These are phyloP conservation scores for Clonostachys rhizophaga DNA, from an alignment of 2,329 filamentous ascomycete species.

Conservation along the genomic window DNA sequence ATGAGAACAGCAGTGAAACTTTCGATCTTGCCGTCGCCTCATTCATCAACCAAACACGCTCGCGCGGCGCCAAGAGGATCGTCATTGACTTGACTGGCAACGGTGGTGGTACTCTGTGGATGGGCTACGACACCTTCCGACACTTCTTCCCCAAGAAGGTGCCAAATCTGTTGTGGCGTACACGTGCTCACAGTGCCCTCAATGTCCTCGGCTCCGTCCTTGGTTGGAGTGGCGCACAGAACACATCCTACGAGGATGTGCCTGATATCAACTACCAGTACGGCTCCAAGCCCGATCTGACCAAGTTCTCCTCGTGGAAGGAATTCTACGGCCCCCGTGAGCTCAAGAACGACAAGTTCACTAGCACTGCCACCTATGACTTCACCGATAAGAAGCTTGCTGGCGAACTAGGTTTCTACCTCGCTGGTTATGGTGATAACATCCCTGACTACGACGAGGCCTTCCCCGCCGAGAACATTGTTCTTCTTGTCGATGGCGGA, in stretches of 20 bases:
- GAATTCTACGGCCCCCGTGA: neutral
- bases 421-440: constrained; percentile 35
- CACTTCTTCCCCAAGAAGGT: neutral
- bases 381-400: constrained; percentile 23
- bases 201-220: too few relatives aligned
- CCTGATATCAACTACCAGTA: too few relatives aligned
- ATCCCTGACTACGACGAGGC: neutral
- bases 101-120: neutral
- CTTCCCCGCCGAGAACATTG: constrained; percentile 32
- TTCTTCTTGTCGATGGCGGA: constrained; percentile 46
- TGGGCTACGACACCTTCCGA: neutral
- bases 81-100: neutral
- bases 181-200: too few relatives aligned
- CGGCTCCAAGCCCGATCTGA: too few relatives aligned
- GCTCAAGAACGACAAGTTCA: neutral
- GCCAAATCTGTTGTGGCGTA: too few relatives aligned
- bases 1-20: neutral
- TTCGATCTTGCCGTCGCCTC: neutral
- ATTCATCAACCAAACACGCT: neutral
- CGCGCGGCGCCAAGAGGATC: neutral
- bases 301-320: neutral
- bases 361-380: neutral
- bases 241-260: too few relatives aligned
- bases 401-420: constrained; percentile 22
- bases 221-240: too few relatives aligned